A percentile compares a stretch with the other conserved stretches of the same genome.
phyloP scores from a whole-genome alignment of 192 early-diverging fungal species.

The Rhizophagus clarus region DNA sequence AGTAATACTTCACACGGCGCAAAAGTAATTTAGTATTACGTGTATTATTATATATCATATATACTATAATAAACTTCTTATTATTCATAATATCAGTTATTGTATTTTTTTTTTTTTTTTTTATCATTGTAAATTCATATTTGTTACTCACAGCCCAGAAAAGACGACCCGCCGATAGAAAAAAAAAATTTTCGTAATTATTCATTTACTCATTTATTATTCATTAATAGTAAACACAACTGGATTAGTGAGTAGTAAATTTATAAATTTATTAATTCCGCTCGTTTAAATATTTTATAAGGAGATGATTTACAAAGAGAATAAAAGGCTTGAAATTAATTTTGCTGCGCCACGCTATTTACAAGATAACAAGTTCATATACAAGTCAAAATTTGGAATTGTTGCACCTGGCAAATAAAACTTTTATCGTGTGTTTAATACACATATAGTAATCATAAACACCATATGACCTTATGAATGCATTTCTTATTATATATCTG shows the following conservation, averaged over 20 bases:
- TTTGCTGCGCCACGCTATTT: neutral
- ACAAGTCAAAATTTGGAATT: neutral
- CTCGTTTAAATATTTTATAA: neutral
- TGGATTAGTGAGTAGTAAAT: too few relatives aligned
- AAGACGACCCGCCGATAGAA: neutral
- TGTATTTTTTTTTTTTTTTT: neutral
- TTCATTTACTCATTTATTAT: neutral
- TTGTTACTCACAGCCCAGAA: neutral
- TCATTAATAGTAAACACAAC: neutral
- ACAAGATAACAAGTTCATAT: constrained; percentile 12
- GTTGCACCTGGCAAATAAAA: constrained; percentile 11
- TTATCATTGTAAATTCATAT: neutral
- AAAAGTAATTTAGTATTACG: neutral
- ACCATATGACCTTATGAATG: constrained; percentile 17
- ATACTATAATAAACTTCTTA: neutral
- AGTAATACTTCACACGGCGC: neutral
- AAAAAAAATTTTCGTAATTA: neutral
- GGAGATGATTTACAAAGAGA: neutral
- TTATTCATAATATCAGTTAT: neutral
- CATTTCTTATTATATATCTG: constrained; percentile 1
- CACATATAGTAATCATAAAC: constrained; percentile 21
- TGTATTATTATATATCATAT: neutral
- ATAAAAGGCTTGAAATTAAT: neutral
- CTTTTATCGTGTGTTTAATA: constrained; percentile 5
- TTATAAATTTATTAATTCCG: neutral